Evolutionary conservation across 257 asterid genomes (phyloP).

Genomic region (Nicotiana attenuata): DNA sequence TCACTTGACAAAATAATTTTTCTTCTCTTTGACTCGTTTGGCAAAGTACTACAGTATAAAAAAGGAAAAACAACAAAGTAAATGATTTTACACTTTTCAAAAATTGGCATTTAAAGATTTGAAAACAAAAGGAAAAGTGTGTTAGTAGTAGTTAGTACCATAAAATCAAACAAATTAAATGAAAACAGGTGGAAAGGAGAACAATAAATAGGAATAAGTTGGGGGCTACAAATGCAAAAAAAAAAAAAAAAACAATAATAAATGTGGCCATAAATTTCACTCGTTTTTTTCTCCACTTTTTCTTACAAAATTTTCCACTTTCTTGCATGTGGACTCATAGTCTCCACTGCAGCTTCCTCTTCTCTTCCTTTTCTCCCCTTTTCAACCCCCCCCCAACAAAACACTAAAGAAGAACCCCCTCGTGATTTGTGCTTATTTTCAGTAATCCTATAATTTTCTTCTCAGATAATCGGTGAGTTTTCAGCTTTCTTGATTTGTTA

Average conservation of each 20-base stretch:
- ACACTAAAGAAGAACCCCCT: conserved; percentile 8
- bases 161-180: background rate
- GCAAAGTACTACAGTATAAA: background rate
- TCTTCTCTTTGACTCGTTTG: background rate
- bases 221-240: conserved; percentile 9
- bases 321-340: conserved; percentile 40
- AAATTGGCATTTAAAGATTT: background rate
- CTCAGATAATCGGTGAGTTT: conserved; percentile 25
- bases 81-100: background rate
- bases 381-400: background rate
- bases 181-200: conserved; percentile 4
- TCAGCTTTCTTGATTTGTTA: background rate
- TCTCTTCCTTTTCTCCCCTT: conserved; percentile 13
- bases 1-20: conserved; percentile 3
- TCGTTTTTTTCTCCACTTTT: conserved; percentile 43
- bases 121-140: background rate
- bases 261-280: conserved; percentile 44
- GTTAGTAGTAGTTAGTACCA: background rate
- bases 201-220: conserved; percentile 8
- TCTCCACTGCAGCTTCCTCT: conserved; percentile 28
- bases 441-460: background rate
- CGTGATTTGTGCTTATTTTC: conserved; percentile 42
- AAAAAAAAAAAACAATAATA: background rate
- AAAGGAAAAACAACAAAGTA: background rate
- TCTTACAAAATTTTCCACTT: conserved; percentile 26